A percentile compares a stretch with the other conserved stretches of the same genome.
Conservation (phyloP, 441 rosid species). For the Syzygium malaccense region DNA sequence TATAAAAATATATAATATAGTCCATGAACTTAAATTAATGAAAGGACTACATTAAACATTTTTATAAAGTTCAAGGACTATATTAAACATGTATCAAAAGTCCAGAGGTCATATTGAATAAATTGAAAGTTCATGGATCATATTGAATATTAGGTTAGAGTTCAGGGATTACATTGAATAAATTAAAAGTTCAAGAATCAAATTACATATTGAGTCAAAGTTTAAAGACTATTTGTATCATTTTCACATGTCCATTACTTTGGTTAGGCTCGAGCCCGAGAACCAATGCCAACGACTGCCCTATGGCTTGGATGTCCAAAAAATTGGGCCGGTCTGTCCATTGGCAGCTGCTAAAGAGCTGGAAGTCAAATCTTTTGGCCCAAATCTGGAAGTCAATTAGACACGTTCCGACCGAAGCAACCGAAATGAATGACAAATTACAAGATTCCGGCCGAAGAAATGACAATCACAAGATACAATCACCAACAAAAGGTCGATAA, state of each 20-base stretch:
- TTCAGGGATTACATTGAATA: too few species aligned
- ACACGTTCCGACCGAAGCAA: not conserved
- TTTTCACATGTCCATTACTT: not conserved
- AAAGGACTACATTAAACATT: too few species aligned
- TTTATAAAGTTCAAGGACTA: too few species aligned
- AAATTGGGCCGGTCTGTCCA: not conserved
- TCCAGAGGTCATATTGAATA: too few species aligned
- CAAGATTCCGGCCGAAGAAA: not conserved
- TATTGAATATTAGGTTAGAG: too few species aligned
- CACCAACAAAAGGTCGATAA: not conserved
- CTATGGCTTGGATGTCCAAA: not conserved
- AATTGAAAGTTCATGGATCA: too few species aligned
- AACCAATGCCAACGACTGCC: not conserved
- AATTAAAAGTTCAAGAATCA: too few species aligned
- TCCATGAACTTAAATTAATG: too few species aligned
- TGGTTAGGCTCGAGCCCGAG: not conserved
- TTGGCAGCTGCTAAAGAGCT: not conserved
- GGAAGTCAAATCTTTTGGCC: not conserved
- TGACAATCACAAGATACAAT: not conserved
- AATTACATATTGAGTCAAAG: too few species aligned
- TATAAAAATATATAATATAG: too few species aligned
- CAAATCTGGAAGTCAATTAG: not conserved
- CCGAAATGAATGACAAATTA: not conserved
- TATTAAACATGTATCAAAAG: too few species aligned
- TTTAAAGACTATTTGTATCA: too few species aligned